Evolutionary conservation across 345 rosid species (phyloP).

Genomic region (Raphanus raphanistrum): DNA sequence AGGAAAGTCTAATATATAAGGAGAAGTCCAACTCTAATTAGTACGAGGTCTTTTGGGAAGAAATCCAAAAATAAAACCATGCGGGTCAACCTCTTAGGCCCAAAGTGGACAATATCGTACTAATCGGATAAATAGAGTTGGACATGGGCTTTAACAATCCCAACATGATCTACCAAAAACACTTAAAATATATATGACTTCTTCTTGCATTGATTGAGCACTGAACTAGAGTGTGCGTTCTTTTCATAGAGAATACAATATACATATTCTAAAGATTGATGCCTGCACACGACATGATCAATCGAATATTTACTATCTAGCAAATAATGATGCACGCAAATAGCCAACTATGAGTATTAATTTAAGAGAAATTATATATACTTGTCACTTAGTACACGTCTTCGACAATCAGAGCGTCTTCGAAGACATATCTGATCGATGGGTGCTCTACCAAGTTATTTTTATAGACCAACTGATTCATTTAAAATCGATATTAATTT

Average conservation of each 20-base stretch:
- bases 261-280: not conserved
- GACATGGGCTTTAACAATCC: too few species aligned
- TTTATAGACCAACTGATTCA: constrained; percentile 25
- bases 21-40: too few species aligned
- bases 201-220: not conserved
- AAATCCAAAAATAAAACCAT: too few species aligned
- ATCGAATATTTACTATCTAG: constrained; percentile 18
- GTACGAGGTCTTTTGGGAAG: too few species aligned
- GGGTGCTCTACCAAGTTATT: constrained; percentile 15
- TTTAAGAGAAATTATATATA: not conserved
- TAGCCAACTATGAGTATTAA: constrained; percentile 20
- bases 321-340: constrained; percentile 17
- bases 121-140: too few species aligned
- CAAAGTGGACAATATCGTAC: too few species aligned
- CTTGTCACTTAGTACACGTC: constrained; percentile 32
- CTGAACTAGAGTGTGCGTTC: not conserved
- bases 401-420: constrained; percentile 11
- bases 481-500: not conserved
- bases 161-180: not conserved
- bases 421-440: constrained; percentile 9
- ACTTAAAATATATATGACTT: not conserved
- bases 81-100: too few species aligned
- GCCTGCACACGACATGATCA: constrained; percentile 23
- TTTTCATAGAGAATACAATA: not conserved
- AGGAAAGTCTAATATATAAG: too few species aligned